Evolutionary conservation across 352 stramenopile species (phyloP), one percentile per base, ranked within the genome.

Genomic region (Phytophthora tubulina): DNA sequence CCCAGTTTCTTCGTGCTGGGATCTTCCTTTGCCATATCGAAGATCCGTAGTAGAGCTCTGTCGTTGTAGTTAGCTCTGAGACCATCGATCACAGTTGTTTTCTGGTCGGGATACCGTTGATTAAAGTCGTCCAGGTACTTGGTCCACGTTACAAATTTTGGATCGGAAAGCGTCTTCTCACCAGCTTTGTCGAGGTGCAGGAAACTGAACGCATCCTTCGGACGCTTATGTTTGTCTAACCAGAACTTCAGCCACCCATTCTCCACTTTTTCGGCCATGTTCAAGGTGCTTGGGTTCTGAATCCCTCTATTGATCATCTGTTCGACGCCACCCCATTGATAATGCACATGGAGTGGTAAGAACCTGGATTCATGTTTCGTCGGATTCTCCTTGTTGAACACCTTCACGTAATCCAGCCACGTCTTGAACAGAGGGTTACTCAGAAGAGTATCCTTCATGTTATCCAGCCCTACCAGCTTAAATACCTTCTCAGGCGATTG

Each of bases 101-200:
- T 67, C 31, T 42, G 30, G 15, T 54, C 33, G 1, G 56, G 44
- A 14, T 57, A 66, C 5, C 35, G 50, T 3, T 8, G 5, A n/a
- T 67, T 67, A 30, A 52, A 67, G 13, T 57, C 48, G 36, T 51
- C 35, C 7, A 59, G n/a, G 13, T 67, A 67, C 41, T 51, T 58
- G 38, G 27, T 15, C 27, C 36, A 45, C 6, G 36, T 2, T 10
- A 21, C 13, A 15, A 57, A 57, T 27, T 49, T 49, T 30, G 42
- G 42, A 49, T n/a, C n/a, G n/a, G n/a, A 21, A n/a, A 44, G n/a
- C 0, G 39, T 44, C 5, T 44, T 17, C 39, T 44, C 8, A 6
- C 10, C 39, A 6, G 9, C 6, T n/a, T 44, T 0, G 1, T 15
- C 36, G 0, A 44, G 39, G n/a, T 44, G 39, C 39, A 44, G 9